Evolutionary conservation across 1,284 basidiomycete genomes (phyloP).

Genomic region (Ustilago cynodontis): DNA sequence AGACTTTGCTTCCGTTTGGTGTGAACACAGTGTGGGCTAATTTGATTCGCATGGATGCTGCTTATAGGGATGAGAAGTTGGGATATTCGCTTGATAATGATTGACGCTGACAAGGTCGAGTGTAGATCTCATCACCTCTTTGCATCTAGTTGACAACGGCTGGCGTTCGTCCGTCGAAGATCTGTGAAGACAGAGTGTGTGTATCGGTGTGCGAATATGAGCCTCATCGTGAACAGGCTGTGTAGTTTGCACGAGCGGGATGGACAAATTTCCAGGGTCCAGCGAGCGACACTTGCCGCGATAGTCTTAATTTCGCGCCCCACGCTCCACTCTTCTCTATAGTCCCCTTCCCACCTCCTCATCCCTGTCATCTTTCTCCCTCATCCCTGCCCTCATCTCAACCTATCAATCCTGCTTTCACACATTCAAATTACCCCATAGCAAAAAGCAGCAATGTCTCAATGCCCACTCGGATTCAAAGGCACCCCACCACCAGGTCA

Average conservation of each 20-base stretch:
- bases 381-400: background rate
- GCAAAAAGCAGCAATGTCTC: slow-evolving; percentile 15
- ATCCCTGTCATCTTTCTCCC: background rate
- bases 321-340: too few species aligned
- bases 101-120: background rate
- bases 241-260: too few species aligned
- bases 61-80: slow-evolving; percentile 70
- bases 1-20: background rate
- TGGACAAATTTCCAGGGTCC: slow-evolving; percentile 8
- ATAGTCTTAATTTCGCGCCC: background rate
- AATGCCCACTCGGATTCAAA: slow-evolving; percentile 54
- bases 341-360: too few species aligned
- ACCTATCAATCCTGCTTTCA: background rate
- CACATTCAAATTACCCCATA: background rate
- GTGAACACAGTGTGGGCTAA: slow-evolving; percentile 74
- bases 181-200: too few species aligned
- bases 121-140: too few species aligned
- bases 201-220: background rate
- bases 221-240: too few species aligned
- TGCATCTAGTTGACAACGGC: too few species aligned
- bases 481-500: slow-evolving; percentile 54
- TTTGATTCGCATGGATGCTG: slow-evolving; percentile 75
- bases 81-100: slow-evolving; percentile 56
- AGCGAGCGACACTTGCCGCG: background rate
- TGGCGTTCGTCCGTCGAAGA: too few species aligned